Conservation (phyloP, 176 grass and related monocot species). For the Eragrostis nindensis region DNA sequence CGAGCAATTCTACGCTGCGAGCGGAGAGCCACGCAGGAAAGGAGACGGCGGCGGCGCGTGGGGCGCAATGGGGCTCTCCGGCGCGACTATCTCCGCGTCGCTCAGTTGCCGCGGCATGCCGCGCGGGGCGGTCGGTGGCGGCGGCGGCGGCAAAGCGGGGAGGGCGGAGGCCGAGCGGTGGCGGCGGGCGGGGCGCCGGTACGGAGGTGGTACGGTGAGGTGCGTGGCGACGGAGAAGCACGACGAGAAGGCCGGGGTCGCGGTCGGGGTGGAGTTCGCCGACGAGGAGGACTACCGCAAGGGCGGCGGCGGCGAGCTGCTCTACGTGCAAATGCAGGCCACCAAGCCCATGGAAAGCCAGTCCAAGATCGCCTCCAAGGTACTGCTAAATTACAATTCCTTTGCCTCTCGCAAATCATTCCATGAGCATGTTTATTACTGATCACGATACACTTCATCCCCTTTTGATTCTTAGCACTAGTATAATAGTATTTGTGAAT, state of each 20-base stretch:
- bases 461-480: background rate
- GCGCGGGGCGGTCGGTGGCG: constrained; percentile 12
- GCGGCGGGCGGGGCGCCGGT: background rate
- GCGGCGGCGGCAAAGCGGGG: constrained; percentile 15
- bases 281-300: constrained; percentile 94
- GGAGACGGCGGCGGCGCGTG: background rate
- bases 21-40: background rate
- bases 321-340: constrained; percentile 92
- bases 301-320: constrained; percentile 84
- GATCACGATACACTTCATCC: background rate
- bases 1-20: background rate
- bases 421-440: background rate
- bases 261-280: constrained; percentile 58
- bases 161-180: constrained; percentile 21
- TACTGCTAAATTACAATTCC: background rate
- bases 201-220: constrained; percentile 25
- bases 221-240: constrained; percentile 64
- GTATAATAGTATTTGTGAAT: background rate
- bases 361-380: constrained; percentile 85
- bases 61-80: constrained; percentile 54
- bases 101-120: constrained; percentile 47
- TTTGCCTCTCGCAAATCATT: background rate
- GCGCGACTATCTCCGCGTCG: constrained; percentile 54
- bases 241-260: constrained; percentile 39
- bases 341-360: constrained; percentile 87